Evolutionary conservation across 331 rosid species (phyloP), one percentile per base, ranked within the genome.

Genomic region (Quercus lobata): DNA sequence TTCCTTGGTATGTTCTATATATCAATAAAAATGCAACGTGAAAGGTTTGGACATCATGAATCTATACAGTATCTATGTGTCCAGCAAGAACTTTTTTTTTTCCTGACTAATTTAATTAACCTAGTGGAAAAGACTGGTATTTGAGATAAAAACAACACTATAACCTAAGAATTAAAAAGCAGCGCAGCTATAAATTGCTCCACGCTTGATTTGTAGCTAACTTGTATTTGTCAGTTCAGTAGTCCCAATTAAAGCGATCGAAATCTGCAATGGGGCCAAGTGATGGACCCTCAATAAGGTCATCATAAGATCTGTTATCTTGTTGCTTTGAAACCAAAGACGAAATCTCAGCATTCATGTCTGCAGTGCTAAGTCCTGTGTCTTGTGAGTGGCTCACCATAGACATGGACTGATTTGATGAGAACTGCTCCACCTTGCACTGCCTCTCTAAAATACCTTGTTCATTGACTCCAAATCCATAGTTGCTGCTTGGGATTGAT

Each of bases 341-440:
- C 16, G 96, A 92, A n/a, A 87, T 90, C 15, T 91, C 95, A 1
- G 89, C 79, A 86, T 83, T 89, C 79, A 83, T 74, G 77, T 92
- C 97, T 49, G 54, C 54, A 35, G 91, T 87, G 91, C 93, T 92
- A 8, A 86, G 72, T 15, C 96, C 90, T 0, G 93, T 92, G 71
- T 89, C 97, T 70, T 89, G 97, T 2, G 97, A 91, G 71, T 80
- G 73, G 32, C 91, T 90, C 5, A 90, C 83, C 91, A 74, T 32
- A n/a, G 90, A 92, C 90, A 74, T 32, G 24, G 90, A 92, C 21
- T 87, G 96, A 80, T 91, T 87, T 0, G 89, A 82, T 2, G 97
- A 89, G 77, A 88, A 88, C 9, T 82, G 94, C 79, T 88, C 97
- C 83, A 80, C 76, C 82, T 88, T 90, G 87, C 97, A 87, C 82